A percentile compares a stretch with the other conserved stretches of the same genome.
phyloP scores from a whole-genome alignment of 2,329 filamentous ascomycete species.

The Parastagonospora avenae region DNA sequence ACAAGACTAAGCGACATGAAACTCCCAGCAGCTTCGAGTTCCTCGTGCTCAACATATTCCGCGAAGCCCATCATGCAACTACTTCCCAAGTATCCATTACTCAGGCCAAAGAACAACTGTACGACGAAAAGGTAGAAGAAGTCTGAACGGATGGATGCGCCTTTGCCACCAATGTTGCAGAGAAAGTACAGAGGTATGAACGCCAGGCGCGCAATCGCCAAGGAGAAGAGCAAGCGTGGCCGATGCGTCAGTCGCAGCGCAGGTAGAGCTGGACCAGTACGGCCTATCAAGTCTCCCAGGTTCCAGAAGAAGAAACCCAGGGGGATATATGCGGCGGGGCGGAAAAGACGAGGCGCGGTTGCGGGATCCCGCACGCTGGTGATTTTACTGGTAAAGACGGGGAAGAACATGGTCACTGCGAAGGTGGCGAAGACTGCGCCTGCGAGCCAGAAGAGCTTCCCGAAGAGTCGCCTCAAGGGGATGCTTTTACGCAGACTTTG shows the following conservation, averaged over 20 bases:
- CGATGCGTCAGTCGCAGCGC: conserved; percentile 62
- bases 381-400: conserved; percentile 75
- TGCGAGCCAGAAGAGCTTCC: conserved; percentile 79
- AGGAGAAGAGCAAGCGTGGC: conserved; percentile 69
- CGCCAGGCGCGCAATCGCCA: conserved; percentile 67
- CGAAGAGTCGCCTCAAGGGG: conserved; percentile 69
- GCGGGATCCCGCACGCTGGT: conserved; percentile 48
- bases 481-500: conserved; percentile 52
- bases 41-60: conserved; percentile 79
- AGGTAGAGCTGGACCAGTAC: conserved; percentile 68
- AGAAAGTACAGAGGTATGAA: conserved; percentile 87
- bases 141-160: conserved; percentile 73
- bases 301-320: conserved; percentile 95
- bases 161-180: conserved; percentile 82
- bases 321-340: conserved; percentile 81
- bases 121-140: conserved; percentile 85
- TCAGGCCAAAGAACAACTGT: conserved; percentile 81
- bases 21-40: conserved; percentile 85
- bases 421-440: conserved; percentile 82
- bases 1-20: conserved; percentile 96
- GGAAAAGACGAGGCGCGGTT: conserved; percentile 64
- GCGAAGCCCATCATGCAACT: conserved; percentile 90
- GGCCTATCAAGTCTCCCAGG: conserved; percentile 78
- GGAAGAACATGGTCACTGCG: conserved; percentile 88
- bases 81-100: conserved; percentile 85